Percentiles rank a stretch among this genome's conserved stretches.
Conservation (phyloP, 352 stramenopile genomes). For the Pythium insidiosum region DNA sequence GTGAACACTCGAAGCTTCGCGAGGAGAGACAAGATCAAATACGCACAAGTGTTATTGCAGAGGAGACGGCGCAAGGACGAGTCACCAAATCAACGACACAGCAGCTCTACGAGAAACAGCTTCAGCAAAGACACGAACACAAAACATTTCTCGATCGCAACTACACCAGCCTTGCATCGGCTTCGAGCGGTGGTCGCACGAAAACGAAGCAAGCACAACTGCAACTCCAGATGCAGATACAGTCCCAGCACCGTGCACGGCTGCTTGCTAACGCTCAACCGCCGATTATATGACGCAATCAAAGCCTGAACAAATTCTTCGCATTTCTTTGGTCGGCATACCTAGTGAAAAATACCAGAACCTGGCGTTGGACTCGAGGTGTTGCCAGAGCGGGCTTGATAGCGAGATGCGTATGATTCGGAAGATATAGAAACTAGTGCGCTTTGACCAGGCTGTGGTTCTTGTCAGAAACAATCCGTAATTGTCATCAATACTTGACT, state of each 20-base stretch:
- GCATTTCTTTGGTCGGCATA: too few species aligned
- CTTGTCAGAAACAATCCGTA: too few species aligned
- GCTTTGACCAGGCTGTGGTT: too few species aligned
- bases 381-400: too few species aligned
- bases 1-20: conserved; percentile 27
- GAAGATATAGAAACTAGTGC: too few species aligned
- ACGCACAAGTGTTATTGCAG: conserved; percentile 23
- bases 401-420: too few species aligned
- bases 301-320: background rate
- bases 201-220: conserved; percentile 55
- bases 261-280: conserved; percentile 10
- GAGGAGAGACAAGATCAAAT: conserved; percentile 47
- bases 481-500: too few species aligned
- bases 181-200: conserved; percentile 2
- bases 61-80: conserved; percentile 23
- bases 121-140: conserved; percentile 39
- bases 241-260: conserved; percentile 27
- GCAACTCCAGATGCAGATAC: conserved; percentile 27
- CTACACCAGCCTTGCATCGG: conserved; percentile 15
- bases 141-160: conserved; percentile 61
- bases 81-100: conserved; percentile 47
- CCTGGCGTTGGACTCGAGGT: background rate
- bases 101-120: conserved; percentile 58
- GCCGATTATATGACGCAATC: conserved; percentile 3
- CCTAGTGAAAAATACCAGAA: too few species aligned